Base-by-base conservation (phyloP, 2,329 filamentous ascomycete genomes). In the Aspergillus pseudoviridinutans region DNA sequence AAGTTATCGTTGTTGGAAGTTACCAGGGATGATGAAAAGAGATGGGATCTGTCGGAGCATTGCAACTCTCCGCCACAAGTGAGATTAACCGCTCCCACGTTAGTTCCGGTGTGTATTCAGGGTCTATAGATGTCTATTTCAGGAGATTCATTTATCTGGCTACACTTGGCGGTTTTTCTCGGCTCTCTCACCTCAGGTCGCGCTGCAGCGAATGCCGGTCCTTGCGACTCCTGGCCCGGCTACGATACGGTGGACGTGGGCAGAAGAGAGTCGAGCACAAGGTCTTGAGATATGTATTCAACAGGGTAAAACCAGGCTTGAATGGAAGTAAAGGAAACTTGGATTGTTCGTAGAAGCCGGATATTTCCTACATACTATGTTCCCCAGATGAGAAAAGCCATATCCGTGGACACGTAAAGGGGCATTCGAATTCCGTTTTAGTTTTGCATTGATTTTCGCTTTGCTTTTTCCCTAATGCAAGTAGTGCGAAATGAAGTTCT, bases 391-490 rank as follows among this genome's bases (percentile, higher is more conserved):
- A 66, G 66, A 66, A 64, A 67, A 61, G 66, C 61, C 62, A 66
- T 65, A 67, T 57, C 64, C 61, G 58, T 64, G 59, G 52, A 64
- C 64, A 63, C 60, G 60, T 64, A 60, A 60, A 62, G 54, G 50
- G 58, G 52, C 58, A 61, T 66, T 62, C 60, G 62, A 65, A 65
- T 64, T 66, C 62, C 63, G 61, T 66, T 64, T 66, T 68, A 69
- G 70, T 70, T 69, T 71, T 71, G 59, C 54, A 55, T 64, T 64
- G 59, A 61, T 61, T 71, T 74, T 67, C 69, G 70, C 71, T 67
- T 68, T 72, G 70, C 69, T 25, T 47, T 47, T 71, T 73, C 68
- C 69, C 66, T 71, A 72, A 71, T 73, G 71, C 71, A 74, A 73
- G 64, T 69, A 65, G 68, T 70, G 71, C 74, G 73, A 69, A 68